These are phyloP conservation scores for Colletotrichum agaves DNA, from an alignment of 2,329 filamentous ascomycete genomes.

Conservation along the genomic window DNA sequence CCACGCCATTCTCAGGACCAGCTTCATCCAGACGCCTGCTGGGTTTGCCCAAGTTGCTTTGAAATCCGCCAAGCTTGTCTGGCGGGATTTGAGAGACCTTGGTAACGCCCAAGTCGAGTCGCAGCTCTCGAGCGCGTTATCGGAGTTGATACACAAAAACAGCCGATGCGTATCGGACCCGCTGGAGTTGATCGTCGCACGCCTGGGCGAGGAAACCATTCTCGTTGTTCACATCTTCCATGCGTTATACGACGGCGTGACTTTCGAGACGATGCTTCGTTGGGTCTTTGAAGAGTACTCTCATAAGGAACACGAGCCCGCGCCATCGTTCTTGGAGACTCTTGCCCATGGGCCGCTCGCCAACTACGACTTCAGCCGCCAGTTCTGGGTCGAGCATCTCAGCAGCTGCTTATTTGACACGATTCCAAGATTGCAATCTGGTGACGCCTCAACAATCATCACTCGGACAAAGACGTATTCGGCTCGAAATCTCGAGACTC, in stretches of 20 bases:
- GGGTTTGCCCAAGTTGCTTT: slow-evolving; percentile 81
- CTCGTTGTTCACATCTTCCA: slow-evolving; percentile 82
- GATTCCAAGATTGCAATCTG: slow-evolving; percentile 34
- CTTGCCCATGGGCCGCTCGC: slow-evolving; percentile 76
- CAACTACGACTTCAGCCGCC: slow-evolving; percentile 50
- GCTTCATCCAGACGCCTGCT: slow-evolving; percentile 77
- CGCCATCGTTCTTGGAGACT: slow-evolving; percentile 72
- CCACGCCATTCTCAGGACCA: slow-evolving; percentile 76
- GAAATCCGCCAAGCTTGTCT: slow-evolving; percentile 54
- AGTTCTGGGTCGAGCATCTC: slow-evolving; percentile 77
- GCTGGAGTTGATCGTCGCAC: slow-evolving; percentile 60
- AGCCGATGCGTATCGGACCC: slow-evolving; percentile 59
- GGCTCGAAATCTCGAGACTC: slow-evolving; percentile 54
- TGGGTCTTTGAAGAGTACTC: slow-evolving; percentile 65
- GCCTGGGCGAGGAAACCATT: slow-evolving; percentile 41
- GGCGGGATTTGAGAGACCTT: slow-evolving; percentile 50
- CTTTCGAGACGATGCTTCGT: slow-evolving; percentile 74
- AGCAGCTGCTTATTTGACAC: slow-evolving; percentile 44
- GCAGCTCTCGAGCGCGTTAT: slow-evolving; percentile 49
- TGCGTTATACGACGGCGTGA: slow-evolving; percentile 86
- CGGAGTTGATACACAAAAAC: slow-evolving; percentile 67
- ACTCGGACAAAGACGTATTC: slow-evolving; percentile 25
- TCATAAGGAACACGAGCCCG: slow-evolving; percentile 42
- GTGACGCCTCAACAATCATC: slow-evolving; percentile 2
- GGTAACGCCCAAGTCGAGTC: slow-evolving; percentile 45